A percentile compares a stretch with the other conserved stretches of the same genome.
Conservation (phyloP, 495 filamentous ascomycete genomes). For the Pyrenula massariospora region DNA sequence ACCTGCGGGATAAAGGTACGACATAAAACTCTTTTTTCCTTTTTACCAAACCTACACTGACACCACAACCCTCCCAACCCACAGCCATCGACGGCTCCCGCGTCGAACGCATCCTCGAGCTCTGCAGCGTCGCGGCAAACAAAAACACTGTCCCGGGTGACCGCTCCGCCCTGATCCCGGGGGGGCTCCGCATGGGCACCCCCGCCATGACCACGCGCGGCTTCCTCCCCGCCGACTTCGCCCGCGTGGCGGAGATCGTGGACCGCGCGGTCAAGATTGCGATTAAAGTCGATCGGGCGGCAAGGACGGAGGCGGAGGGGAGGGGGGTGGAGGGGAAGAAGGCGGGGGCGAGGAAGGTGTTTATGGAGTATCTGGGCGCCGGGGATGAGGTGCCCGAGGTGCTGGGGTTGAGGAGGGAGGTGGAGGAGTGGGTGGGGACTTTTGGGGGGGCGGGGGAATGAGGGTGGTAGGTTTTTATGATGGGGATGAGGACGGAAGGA, state of each 20-base stretch:
- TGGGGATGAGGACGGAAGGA: no score
- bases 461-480: neutral
- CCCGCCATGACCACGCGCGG: conserved; percentile 97
- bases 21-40: neutral
- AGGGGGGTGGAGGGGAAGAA: conserved; percentile 61
- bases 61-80: conserved; percentile 32
- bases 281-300: conserved; percentile 69
- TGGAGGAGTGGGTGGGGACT: conserved; percentile 90
- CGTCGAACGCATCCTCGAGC: conserved; percentile 87
- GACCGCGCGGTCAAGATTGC: conserved; percentile 82
- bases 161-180: conserved; percentile 81
- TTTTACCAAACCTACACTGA: neutral
- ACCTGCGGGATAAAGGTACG: conserved; percentile 41
- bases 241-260: conserved; percentile 84
- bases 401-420: conserved; percentile 74
- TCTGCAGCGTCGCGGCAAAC: conserved; percentile 91
- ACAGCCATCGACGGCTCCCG: conserved; percentile 82
- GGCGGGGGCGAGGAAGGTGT: conserved; percentile 67
- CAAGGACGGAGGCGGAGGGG: conserved; percentile 61
- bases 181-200: conserved; percentile 83
- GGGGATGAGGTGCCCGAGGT: conserved; percentile 80
- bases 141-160: conserved; percentile 99
- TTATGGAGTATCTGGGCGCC: conserved; percentile 69
- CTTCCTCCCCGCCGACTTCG: conserved; percentile 78
- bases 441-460: conserved; percentile 36